Evolutionary conservation across 169 alveolate species (phyloP).

Genomic region (Condylostoma magnum): DNA sequence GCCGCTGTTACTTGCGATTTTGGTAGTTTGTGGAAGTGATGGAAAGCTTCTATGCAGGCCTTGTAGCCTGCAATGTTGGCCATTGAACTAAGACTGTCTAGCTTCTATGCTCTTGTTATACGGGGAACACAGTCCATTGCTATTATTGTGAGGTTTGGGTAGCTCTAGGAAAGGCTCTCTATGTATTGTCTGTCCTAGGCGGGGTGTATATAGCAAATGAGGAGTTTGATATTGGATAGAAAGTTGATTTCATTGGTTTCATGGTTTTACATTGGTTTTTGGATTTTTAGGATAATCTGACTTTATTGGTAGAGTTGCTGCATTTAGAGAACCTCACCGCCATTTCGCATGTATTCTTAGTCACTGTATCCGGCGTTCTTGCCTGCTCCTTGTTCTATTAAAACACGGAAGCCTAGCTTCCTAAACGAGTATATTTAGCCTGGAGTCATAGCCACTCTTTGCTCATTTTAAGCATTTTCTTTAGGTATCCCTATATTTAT

Average conservation of each 20-base stretch:
- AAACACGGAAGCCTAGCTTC: constrained; percentile 47
- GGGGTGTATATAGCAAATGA: too few species aligned
- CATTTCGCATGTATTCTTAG: constrained; percentile 36
- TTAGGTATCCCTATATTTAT: constrained; percentile 59
- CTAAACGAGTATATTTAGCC: constrained; percentile 32
- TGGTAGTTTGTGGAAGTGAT: constrained; percentile 57
- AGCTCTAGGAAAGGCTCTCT: too few species aligned
- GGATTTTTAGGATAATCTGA: neutral
- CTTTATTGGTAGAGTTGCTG: constrained; percentile 29
- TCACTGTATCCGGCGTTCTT: constrained; percentile 45
- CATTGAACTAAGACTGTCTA: constrained; percentile 61
- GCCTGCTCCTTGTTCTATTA: constrained; percentile 61
- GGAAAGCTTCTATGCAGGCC: constrained; percentile 63
- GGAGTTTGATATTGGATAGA: too few species aligned
- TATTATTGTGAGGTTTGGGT: constrained; percentile 35
- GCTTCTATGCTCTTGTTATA: constrained; percentile 59
- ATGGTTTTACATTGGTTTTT: neutral
- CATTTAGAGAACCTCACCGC: constrained; percentile 43
- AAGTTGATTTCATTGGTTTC: too few species aligned
- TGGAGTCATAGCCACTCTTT: constrained; percentile 67
- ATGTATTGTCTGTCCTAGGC: too few species aligned
- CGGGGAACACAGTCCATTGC: constrained; percentile 73
- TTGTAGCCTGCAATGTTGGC: constrained; percentile 68
- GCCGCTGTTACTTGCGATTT: constrained; percentile 64
- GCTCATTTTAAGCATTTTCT: constrained; percentile 50